Evolutionary conservation across 1,284 basidiomycete species (phyloP), one percentile per base, ranked within the genome.

Genomic region (Cronartium quercuum): DNA sequence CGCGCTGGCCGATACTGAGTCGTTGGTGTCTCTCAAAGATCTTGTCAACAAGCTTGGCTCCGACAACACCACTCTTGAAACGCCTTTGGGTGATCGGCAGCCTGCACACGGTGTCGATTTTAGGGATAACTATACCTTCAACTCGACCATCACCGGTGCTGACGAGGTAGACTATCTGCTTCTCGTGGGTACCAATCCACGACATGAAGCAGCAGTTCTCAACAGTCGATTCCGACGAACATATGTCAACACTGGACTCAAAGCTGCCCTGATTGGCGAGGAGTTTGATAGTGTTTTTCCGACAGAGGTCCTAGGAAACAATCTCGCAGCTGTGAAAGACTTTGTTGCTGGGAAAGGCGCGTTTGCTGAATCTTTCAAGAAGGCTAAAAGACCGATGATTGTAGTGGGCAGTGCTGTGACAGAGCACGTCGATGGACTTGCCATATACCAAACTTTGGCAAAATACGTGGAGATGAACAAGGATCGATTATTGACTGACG

Each of bases 61-160:
- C 0, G 96, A 98, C 81, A 98, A 98, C 84, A 88, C 94, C 40
- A 84, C 90, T 12, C 85, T 91, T 55, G 95, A 99, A 81, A 87
- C 89, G 78, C 92, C 92, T 37, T 84, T 86, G 76, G 82, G 85
- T 29, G 76, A 80, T 65, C 65, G 63, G 24, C 82, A 87, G 1
- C 91, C 92, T 6, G 86, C 87, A 1, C 88, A 92, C 78, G 91
- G 91, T 61, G 87, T 95, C 76, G 95, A 98, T 81, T 85, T 97
- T 77, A 91, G 96, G 77, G 91, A 92, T 51, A 98, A 96, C 85
- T 98, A 98, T 84, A 88, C 94, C 60, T 96, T 98, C 86, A 98
- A 98, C 84, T 86, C 90, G n/a, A 92, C 90, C 47, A 94, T 99
- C 77, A 88, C 92, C 55, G 91, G 91, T 61, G 86, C 95, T 60